These are phyloP conservation scores for Fusarium fracticaudum DNA, from an alignment of 2,329 filamentous ascomycete species.

Conservation along the genomic window DNA sequence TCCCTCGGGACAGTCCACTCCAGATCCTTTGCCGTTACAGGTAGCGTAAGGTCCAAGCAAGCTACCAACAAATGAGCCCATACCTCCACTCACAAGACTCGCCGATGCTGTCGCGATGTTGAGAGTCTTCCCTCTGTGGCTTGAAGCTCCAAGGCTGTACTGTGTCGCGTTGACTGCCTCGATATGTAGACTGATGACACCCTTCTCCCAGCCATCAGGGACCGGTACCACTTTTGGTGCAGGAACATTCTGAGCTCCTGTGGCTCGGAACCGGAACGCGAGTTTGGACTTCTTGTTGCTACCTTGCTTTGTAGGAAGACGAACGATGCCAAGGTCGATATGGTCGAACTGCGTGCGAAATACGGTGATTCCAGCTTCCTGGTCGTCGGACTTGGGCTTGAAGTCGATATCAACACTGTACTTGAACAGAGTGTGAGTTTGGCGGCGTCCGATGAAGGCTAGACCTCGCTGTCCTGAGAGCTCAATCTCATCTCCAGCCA, in stretches of 20 bases:
- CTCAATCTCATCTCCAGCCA: slow-evolving; percentile 3
- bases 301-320: not conserved
- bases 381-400: not conserved
- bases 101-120: slow-evolving; percentile 9
- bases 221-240: not conserved
- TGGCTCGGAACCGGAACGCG: slow-evolving; percentile 12
- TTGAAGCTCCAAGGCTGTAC: slow-evolving; percentile 12
- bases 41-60: slow-evolving; percentile 27
- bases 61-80: slow-evolving; percentile 14
- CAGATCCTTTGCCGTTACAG: slow-evolving; percentile 19
- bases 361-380: slow-evolving; percentile 21
- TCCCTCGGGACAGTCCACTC: slow-evolving; percentile 6
- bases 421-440: slow-evolving; percentile 18
- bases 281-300: not conserved
- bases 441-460: slow-evolving; percentile 23
- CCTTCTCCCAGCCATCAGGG: slow-evolving; percentile 12
- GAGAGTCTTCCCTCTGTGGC: not conserved
- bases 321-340: slow-evolving; percentile 18
- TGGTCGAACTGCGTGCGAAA: slow-evolving; percentile 32
- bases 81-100: slow-evolving; percentile 15
- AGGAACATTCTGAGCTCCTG: not conserved
- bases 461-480: slow-evolving; percentile 10
- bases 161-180: slow-evolving; percentile 18
- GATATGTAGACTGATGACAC: not conserved
- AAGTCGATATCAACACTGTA: slow-evolving; percentile 21